These are phyloP conservation scores for Prunella vulgaris DNA, from an alignment of 257 asterid genomes.

Conservation along the genomic window DNA sequence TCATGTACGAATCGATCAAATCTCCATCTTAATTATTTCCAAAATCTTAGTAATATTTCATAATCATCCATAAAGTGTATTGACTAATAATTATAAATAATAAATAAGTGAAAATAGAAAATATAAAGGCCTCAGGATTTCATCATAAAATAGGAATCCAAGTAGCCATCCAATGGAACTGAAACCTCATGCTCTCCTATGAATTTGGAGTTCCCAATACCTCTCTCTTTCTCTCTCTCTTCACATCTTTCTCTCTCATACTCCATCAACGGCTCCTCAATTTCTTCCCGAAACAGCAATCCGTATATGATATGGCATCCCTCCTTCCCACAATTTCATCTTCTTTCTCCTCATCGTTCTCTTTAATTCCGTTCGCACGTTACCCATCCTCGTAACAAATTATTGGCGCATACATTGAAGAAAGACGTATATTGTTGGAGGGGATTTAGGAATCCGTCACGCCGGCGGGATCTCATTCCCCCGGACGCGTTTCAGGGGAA, in stretches of 20 bases:
- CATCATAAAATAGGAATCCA: not conserved
- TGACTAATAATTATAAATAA: no score
- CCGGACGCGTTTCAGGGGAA: not conserved
- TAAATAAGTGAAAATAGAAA: not conserved
- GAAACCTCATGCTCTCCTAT: slow-evolving; percentile 15
- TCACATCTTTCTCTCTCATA: no score
- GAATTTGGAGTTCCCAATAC: slow-evolving; percentile 10
- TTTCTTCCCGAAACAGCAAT: not conserved
- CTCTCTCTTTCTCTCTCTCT: not conserved
- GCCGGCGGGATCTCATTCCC: not conserved
- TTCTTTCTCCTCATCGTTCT: not conserved
- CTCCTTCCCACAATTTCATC: not conserved
- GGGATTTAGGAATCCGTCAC: not conserved
- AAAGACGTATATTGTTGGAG: not conserved
- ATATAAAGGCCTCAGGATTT: not conserved
- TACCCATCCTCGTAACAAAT: not conserved
- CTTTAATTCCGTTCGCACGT: not conserved
- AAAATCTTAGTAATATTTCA: no score
- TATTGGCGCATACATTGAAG: not conserved
- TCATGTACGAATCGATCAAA: no score
- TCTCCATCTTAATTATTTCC: no score
- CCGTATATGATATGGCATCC: not conserved
- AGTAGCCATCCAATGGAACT: not conserved
- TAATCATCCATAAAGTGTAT: no score
- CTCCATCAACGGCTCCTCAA: no score